Percentiles rank a stretch among this genome's conserved stretches.
phyloP scores from a whole-genome alignment of 2,329 filamentous ascomycete genomes.

The Phoma herbarum region DNA sequence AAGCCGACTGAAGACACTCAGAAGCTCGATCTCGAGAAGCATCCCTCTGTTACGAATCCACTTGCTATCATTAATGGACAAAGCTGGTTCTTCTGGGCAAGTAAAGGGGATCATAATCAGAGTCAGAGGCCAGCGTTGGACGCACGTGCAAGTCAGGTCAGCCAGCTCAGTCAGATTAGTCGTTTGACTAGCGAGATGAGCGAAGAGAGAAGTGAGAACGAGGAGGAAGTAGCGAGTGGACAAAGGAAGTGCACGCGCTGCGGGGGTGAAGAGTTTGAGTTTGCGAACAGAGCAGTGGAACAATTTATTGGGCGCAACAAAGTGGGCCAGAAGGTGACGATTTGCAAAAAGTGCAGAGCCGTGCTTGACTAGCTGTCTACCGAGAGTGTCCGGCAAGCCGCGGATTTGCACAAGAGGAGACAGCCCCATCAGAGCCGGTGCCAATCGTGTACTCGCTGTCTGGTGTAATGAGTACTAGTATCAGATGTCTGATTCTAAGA shows the following conservation, averaged over 20 bases:
- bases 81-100: conserved; percentile 62
- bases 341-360: conserved; percentile 67
- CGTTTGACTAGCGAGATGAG: conserved; percentile 57
- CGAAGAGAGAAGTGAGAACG: conserved; percentile 54
- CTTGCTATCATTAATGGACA: conserved; percentile 61
- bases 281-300: conserved; percentile 60
- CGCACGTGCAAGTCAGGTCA: conserved; percentile 58
- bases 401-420: too few relatives aligned
- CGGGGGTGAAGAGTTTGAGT: conserved; percentile 69
- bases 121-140: conserved; percentile 37
- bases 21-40: background rate
- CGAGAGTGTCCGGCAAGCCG: too few relatives aligned
- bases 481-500: too few relatives aligned
- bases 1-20: conserved; percentile 1
- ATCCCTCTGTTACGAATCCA: conserved; percentile 47
- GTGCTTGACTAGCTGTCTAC: conserved; percentile 5
- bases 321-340: conserved; percentile 61
- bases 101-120: background rate
- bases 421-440: too few relatives aligned
- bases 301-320: background rate
- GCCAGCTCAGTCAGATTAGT: conserved; percentile 65
- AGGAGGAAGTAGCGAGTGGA: conserved; percentile 43
- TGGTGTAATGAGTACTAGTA: too few relatives aligned
- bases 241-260: conserved; percentile 62
- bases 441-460: too few relatives aligned